phyloP scores from a whole-genome alignment of 345 rosid genomes.

The Populus pruinosa region DNA sequence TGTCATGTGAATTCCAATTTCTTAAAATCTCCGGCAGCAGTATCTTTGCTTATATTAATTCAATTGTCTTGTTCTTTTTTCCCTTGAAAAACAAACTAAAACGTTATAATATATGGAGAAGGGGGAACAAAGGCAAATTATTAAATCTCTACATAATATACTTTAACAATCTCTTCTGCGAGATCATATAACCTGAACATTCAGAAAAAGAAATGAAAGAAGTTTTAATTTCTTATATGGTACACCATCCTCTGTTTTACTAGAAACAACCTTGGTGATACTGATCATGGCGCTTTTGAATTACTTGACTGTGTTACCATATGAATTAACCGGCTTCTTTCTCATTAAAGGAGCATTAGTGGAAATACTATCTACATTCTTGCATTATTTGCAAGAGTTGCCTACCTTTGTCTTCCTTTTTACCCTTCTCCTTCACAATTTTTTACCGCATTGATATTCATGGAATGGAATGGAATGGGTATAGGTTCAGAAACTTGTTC shows the following conservation, averaged over 20 bases:
- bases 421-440: background rate
- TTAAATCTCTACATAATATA: background rate
- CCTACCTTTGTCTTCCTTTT: background rate
- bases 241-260: background rate
- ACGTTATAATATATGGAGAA: background rate
- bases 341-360: background rate
- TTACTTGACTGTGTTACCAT: background rate
- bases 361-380: background rate
- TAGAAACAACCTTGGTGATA: background rate
- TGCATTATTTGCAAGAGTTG: background rate
- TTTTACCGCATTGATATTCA: background rate
- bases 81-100: background rate
- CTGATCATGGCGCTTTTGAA: background rate
- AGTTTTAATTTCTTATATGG: background rate
- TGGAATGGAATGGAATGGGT: background rate
- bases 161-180: background rate
- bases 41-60: background rate
- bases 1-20: constrained; percentile 7
- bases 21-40: background rate
- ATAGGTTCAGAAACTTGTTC: background rate
- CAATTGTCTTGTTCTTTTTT: background rate
- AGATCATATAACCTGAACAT: background rate
- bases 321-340: background rate
- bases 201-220: background rate
- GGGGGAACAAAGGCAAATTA: background rate